A percentile compares a stretch with the other conserved stretches of the same genome.
phyloP scores from a whole-genome alignment of 495 filamentous ascomycete species.

The Apiosordaria backusii region DNA sequence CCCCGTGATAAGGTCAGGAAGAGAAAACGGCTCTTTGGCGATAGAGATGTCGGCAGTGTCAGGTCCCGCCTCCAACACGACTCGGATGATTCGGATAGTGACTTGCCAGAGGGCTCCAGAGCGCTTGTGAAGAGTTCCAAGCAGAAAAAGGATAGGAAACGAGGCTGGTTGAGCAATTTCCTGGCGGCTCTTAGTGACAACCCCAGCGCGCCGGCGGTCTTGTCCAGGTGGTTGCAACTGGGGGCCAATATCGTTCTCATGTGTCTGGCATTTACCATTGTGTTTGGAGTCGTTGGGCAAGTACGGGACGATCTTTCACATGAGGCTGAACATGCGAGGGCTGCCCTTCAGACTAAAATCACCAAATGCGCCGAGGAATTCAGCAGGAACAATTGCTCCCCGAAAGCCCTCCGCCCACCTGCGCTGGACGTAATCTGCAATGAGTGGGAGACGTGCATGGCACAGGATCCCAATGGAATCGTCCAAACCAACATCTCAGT shows the following conservation, averaged over 20 bases:
- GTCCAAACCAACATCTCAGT: slow-evolving; percentile 42
- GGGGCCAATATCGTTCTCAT: slow-evolving; percentile 73
- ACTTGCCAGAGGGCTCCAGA: slow-evolving; percentile 25
- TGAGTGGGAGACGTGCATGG: slow-evolving; percentile 84
- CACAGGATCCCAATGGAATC: slow-evolving; percentile 45
- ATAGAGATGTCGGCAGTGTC: slow-evolving; percentile 43
- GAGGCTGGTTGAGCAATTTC: slow-evolving; percentile 49
- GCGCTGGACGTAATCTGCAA: slow-evolving; percentile 70
- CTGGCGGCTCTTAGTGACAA: slow-evolving; percentile 71
- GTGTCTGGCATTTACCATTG: slow-evolving; percentile 61
- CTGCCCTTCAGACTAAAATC: slow-evolving; percentile 68
- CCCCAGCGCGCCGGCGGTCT: slow-evolving; percentile 77
- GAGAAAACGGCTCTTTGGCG: slow-evolving; percentile 40
- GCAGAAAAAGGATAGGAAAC: slow-evolving; percentile 27
- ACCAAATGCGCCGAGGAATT: slow-evolving; percentile 65
- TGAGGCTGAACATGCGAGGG: slow-evolving; percentile 59
- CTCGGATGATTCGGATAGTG: slow-evolving; percentile 56
- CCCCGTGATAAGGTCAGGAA: slow-evolving; percentile 43
- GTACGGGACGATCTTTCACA: slow-evolving; percentile 73
- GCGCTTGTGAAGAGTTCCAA: not conserved
- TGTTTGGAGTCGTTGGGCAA: slow-evolving; percentile 64
- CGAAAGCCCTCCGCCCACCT: slow-evolving; percentile 55
- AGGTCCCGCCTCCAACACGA: slow-evolving; percentile 44
- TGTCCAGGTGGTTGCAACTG: slow-evolving; percentile 82
- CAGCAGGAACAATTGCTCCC: slow-evolving; percentile 66